Percentiles rank a stretch among this genome's conserved stretches.
These are phyloP conservation scores for Candida sanyaensis DNA, from an alignment of 1,139 yeast genomes.

Conservation along the genomic window DNA sequence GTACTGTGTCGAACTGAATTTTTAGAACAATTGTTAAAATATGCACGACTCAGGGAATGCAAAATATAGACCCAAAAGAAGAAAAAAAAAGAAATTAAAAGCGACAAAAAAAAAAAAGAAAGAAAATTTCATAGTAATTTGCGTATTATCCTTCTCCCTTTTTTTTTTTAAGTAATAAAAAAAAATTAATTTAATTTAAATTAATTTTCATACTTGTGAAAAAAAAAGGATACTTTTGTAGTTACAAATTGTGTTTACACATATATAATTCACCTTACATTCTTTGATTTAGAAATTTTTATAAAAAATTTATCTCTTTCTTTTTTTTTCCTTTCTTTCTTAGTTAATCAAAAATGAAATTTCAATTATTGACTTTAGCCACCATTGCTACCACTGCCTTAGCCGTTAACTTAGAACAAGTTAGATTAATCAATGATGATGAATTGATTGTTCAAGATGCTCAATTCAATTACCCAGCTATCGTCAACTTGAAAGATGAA, in stretches of 20 bases:
- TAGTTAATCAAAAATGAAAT: constrained; percentile 10
- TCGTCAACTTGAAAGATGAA: constrained; percentile 15
- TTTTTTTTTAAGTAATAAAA: not conserved
- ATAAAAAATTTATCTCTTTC: not conserved
- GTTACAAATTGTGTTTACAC: too few species aligned
- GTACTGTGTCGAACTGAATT: too few species aligned
- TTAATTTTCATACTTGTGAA: too few species aligned
- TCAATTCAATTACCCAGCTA: constrained; percentile 14
- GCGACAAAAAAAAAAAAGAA: too few species aligned
- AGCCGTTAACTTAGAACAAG: constrained; percentile 17
- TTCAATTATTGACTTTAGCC: constrained; percentile 12
- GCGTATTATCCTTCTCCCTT: not conserved
- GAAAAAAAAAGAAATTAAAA: not conserved
- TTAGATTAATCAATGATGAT: constrained; percentile 16
- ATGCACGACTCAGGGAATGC: not conserved
- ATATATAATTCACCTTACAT: too few species aligned
- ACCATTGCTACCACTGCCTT: constrained; percentile 16
- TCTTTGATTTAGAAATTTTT: too few species aligned
- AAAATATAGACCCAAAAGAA: not conserved
- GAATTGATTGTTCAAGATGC: constrained; percentile 16
- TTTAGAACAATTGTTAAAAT: too few species aligned
- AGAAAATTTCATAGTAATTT: not conserved
- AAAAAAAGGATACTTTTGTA: too few species aligned
- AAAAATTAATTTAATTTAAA: too few species aligned
- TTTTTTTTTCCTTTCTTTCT: not conserved